Percentiles rank a stretch among this genome's conserved stretches.
Conservation (phyloP, 2,329 filamentous ascomycete genomes). For the Sclerotiophoma versabilis region DNA sequence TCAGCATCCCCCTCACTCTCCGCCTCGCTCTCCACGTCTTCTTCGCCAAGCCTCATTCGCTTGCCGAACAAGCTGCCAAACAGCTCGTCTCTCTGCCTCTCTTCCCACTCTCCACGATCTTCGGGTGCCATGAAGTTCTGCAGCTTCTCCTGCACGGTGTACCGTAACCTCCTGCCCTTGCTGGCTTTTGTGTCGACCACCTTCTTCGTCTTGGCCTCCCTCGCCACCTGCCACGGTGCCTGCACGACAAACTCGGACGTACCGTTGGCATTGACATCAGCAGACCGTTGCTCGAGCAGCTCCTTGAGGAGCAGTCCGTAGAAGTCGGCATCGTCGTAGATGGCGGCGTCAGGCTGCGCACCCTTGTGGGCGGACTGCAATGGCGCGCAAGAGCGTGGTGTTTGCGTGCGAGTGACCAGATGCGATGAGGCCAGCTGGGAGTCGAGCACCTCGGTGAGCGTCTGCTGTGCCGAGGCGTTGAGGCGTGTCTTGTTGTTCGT, state of each 20-base stretch:
- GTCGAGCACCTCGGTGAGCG: conserved; percentile 71
- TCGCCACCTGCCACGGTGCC: conserved; percentile 67
- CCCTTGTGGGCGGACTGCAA: conserved; percentile 61
- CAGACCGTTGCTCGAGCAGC: conserved; percentile 85
- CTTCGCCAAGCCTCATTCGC: conserved; percentile 53
- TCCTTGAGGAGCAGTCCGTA: conserved; percentile 94
- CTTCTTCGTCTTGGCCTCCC: conserved; percentile 83
- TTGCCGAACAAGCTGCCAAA: conserved; percentile 60
- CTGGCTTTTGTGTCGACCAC: conserved; percentile 92
- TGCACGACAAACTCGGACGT: conserved; percentile 58
- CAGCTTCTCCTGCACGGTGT: conserved; percentile 94
- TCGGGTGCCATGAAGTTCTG: conserved; percentile 98
- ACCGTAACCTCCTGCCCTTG: conserved; percentile 92
- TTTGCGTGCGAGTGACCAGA: conserved; percentile 71
- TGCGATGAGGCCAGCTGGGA: conserved; percentile 74
- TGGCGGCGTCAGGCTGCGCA: conserved; percentile 48
- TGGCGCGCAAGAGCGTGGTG: conserved; percentile 79
- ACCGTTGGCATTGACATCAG: conserved; percentile 59
- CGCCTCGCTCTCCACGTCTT: conserved; percentile 46
- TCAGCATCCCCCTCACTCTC: conserved; percentile 47
- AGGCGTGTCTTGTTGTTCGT: conserved; percentile 63
- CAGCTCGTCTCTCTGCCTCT: conserved; percentile 73
- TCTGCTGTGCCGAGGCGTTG: conserved; percentile 64
- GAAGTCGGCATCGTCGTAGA: conserved; percentile 95
- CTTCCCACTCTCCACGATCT: conserved; percentile 80